phyloP scores from a whole-genome alignment of 768 basidiomycete genomes.

The Auriscalpium microsporum region DNA sequence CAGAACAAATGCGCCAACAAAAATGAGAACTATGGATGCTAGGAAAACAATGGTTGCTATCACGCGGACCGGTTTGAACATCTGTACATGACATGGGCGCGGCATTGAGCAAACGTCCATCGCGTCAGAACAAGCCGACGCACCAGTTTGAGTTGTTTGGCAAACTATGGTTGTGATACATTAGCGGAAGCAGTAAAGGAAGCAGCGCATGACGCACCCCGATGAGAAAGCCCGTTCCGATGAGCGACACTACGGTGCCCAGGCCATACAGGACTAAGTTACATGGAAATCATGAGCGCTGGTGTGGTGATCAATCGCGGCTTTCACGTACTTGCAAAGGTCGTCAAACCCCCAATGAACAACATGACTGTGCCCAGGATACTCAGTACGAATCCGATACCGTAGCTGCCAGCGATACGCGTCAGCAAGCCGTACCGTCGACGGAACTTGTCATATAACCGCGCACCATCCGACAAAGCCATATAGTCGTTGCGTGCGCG shows the following conservation, averaged over 20 bases:
- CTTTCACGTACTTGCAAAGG: conserved; percentile 63
- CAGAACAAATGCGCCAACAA: conserved; percentile 79
- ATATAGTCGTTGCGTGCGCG: conserved; percentile 74
- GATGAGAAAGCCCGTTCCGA: conserved; percentile 87
- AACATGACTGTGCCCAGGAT: conserved; percentile 72
- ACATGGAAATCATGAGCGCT: background rate
- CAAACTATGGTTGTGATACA: conserved; percentile 40
- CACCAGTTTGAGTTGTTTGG: conserved; percentile 75
- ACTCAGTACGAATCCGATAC: conserved; percentile 71
- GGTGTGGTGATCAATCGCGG: conserved; percentile 2
- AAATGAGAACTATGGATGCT: conserved; percentile 71
- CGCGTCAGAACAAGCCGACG: conserved; percentile 13
- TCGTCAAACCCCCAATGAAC: conserved; percentile 56
- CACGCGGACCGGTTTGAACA: conserved; percentile 91
- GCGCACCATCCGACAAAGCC: conserved; percentile 78
- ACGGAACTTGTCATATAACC: background rate
- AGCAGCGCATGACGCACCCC: conserved; percentile 47
- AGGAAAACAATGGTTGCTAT: conserved; percentile 75
- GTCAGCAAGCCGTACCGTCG: background rate
- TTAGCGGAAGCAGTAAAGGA: background rate
- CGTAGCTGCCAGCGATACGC: conserved; percentile 40
- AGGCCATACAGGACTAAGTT: conserved; percentile 82
- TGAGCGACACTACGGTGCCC: conserved; percentile 73
- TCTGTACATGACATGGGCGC: conserved; percentile 34
- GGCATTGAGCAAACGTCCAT: background rate